phyloP scores from a whole-genome alignment of 2,329 filamentous ascomycete species.

The Clarireedia sp. region DNA sequence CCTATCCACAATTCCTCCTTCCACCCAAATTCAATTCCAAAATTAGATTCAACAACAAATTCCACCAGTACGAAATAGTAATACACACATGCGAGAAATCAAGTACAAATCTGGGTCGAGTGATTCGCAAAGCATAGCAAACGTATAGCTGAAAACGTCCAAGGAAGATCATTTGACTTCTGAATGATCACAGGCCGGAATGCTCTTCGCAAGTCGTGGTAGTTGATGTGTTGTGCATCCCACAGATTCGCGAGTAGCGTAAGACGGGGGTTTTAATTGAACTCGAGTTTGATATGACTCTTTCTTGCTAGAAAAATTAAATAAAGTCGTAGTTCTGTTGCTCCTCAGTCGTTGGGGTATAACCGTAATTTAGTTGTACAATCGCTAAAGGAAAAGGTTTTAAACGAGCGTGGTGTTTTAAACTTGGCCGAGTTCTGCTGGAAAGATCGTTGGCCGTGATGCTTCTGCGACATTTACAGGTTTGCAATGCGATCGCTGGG shows the following conservation, averaged over 20 bases:
- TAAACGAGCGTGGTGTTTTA: slow-evolving; percentile 9
- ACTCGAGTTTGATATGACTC: not conserved
- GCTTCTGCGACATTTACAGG: slow-evolving; percentile 34
- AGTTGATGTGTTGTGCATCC: not conserved
- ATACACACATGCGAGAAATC: too few species aligned
- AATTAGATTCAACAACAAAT: not conserved
- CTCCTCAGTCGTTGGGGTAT: slow-evolving; percentile 21
- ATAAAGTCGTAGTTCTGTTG: slow-evolving; percentile 22
- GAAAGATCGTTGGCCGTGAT: not conserved
- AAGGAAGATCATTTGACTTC: too few species aligned
- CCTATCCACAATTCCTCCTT: not conserved
- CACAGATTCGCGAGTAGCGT: not conserved
- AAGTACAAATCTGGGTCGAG: too few species aligned
- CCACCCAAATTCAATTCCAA: not conserved
- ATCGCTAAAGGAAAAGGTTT: slow-evolving; percentile 11
- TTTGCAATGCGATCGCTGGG: slow-evolving; percentile 51
- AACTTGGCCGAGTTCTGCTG: not conserved
- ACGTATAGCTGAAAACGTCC: not conserved
- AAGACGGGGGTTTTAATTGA: not conserved
- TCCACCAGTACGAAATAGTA: too few species aligned
- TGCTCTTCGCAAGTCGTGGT: not conserved
- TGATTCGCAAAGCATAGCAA: not conserved
- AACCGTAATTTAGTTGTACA: slow-evolving; percentile 21
- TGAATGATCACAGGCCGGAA: not conserved
- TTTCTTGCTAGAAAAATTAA: not conserved